Evolutionary conservation across 148 eudicot species (phyloP).

Genomic region (Vaccinium vitisidaea): DNA sequence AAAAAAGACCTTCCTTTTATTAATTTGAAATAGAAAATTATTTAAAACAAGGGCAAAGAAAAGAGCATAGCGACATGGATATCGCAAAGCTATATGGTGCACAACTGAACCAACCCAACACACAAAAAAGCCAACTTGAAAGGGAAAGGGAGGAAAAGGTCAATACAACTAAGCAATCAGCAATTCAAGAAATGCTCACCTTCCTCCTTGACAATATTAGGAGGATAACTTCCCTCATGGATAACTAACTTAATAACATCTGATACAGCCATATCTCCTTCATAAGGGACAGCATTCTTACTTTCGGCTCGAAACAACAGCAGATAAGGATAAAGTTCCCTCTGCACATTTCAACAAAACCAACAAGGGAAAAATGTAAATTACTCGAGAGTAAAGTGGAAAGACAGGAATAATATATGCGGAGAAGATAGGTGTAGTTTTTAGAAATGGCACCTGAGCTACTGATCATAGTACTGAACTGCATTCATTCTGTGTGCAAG

Average conservation of each 20-base stretch:
- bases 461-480: conserved; percentile 58
- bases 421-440: background rate
- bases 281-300: no score
- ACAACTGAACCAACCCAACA: background rate
- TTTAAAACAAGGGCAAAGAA: background rate
- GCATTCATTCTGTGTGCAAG: conserved; percentile 82
- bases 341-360: conserved; percentile 49
- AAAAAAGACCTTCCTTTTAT: background rate
- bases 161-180: conserved; percentile 9
- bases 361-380: conserved; percentile 8
- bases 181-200: conserved; percentile 35
- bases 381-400: background rate
- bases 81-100: background rate
- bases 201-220: conserved; percentile 40
- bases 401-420: background rate
- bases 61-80: background rate
- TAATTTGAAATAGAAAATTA: background rate
- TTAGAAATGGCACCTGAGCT: conserved; percentile 47
- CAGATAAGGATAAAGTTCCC: conserved; percentile 70
- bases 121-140: conserved; percentile 15
- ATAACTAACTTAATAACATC: no score
- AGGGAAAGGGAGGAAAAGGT: background rate
- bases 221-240: no score
- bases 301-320: no score
- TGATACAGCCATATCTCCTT: no score